Evolutionary conservation across 108 stramenopile genomes (phyloP), one percentile per base, ranked within the genome.

Genomic region (Ochromonas danica): DNA sequence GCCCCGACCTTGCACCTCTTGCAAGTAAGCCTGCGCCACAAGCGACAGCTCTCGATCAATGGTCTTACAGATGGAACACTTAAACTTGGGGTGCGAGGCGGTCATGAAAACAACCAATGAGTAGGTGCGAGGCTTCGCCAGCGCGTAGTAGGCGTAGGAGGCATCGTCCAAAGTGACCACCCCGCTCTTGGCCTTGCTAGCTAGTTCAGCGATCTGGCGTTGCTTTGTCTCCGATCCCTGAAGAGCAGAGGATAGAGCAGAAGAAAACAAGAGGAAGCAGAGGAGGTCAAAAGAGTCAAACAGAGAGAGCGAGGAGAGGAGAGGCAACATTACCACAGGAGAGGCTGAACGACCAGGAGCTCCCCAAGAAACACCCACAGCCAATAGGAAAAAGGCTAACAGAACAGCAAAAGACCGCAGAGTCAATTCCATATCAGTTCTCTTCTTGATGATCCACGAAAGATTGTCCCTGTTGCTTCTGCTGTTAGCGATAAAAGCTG

Each of bases 51-150:
- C 63, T 31, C 25, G 17, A 36, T 67, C 63, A 67, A 67, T 67
- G 3, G 3, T 3, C 31, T 67, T 67, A 36, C 63, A 67, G 6
- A 67, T 67, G 27, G 63, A 31, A 36, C 63, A 67, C 35, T 67
- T 67, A 36, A 67, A 67, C 35, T 67, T 67, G 3, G 63, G 63
- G 31, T 67, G 57, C 25, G 77, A 25, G 17, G 77, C 77, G 1
- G 77, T 78, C 31, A 78, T 28, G 60, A 78, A 61, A 35, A 60
- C 77, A 61, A 78, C 45, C 3, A 78, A 61, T 35, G 30, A 2
- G 60, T 78, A 78, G 2, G 77, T 40, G 25, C 77, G 14, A 1
- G 77, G 77, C 1, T 35, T 6, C 57, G 45, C 30, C n/a, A 40
- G 1, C 10, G 77, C 77, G 35, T 60, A 78, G 51, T 60, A 78